Conservation (phyloP, 768 basidiomycete species). For the Mrakia frigida region DNA sequence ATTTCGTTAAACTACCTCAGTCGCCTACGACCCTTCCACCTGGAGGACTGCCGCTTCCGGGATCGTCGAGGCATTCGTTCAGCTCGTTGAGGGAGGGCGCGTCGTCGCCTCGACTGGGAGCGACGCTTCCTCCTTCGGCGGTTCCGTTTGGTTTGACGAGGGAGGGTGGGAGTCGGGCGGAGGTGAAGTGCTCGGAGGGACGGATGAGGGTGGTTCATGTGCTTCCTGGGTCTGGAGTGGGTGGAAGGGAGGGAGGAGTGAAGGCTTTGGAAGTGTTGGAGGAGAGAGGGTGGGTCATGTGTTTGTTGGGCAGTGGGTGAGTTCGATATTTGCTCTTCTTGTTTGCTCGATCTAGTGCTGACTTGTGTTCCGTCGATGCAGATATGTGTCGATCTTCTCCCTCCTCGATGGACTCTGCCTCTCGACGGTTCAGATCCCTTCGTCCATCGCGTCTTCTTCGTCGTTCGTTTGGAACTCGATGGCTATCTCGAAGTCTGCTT, state of each 20-base stretch:
- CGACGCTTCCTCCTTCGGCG: neutral
- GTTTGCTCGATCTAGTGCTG: too few relatives aligned
- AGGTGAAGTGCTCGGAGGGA: neutral
- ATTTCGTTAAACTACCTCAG: conserved; percentile 11
- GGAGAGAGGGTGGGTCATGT: conserved; percentile 13
- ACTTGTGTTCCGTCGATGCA: too few relatives aligned
- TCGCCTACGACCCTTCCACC: conserved; percentile 6
- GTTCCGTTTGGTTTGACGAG: neutral
- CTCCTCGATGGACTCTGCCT: conserved; percentile 9
- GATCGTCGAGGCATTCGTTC: neutral
- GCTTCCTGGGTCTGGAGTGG: neutral
- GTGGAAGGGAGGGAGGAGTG: neutral
- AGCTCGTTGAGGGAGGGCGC: neutral
- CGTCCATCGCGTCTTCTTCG: neutral
- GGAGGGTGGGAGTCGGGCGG: neutral
- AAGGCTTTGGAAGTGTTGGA: neutral
- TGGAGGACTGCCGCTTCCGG: neutral
- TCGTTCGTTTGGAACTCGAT: neutral
- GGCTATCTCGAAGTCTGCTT: neutral
- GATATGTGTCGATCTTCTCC: neutral
- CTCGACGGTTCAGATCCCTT: neutral
- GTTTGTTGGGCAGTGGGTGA: conserved; percentile 12
- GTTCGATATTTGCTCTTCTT: neutral
- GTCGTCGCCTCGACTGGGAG: neutral
- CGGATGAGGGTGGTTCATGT: neutral